These are phyloP conservation scores for Talaromyces amestolkiae DNA, from an alignment of 2,329 filamentous ascomycete species.

Conservation along the genomic window DNA sequence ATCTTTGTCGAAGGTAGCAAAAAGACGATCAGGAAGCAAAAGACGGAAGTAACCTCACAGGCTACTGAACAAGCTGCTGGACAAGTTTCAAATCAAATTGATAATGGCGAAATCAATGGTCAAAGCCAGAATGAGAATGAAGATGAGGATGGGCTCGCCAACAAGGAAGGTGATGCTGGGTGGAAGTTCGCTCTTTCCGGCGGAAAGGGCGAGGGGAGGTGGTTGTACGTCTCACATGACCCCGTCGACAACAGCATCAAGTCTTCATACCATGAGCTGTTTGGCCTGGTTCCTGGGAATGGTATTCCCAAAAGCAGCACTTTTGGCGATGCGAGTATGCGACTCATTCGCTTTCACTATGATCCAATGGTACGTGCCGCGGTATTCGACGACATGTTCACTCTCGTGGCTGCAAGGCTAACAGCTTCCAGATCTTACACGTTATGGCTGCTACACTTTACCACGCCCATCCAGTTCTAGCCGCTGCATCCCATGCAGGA, in stretches of 20 bases:
- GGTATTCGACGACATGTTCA: not conserved
- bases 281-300: conserved; percentile 44
- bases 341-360: conserved; percentile 79
- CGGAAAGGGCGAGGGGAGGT: conserved; percentile 80
- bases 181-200: conserved; percentile 60
- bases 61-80: conserved; percentile 5
- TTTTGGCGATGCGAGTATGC: conserved; percentile 38
- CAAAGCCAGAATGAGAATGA: conserved; percentile 16
- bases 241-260: conserved; percentile 47
- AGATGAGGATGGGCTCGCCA: conserved; percentile 21
- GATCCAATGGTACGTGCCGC: conserved; percentile 76
- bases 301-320: conserved; percentile 30
- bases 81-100: not conserved
- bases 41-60: not conserved
- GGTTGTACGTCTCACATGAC: conserved; percentile 87
- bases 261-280: conserved; percentile 37
- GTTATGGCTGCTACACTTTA: conserved; percentile 72
- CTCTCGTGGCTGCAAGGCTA: not conserved
- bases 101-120: not conserved
- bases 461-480: conserved; percentile 72
- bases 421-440: conserved; percentile 70
- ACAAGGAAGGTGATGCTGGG: conserved; percentile 13
- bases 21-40: conserved; percentile 23
- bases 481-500: conserved; percentile 74
- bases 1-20: conserved; percentile 81